These are phyloP conservation scores for Phytophthora syringae DNA, from an alignment of 352 stramenopile species.

Conservation along the genomic window DNA sequence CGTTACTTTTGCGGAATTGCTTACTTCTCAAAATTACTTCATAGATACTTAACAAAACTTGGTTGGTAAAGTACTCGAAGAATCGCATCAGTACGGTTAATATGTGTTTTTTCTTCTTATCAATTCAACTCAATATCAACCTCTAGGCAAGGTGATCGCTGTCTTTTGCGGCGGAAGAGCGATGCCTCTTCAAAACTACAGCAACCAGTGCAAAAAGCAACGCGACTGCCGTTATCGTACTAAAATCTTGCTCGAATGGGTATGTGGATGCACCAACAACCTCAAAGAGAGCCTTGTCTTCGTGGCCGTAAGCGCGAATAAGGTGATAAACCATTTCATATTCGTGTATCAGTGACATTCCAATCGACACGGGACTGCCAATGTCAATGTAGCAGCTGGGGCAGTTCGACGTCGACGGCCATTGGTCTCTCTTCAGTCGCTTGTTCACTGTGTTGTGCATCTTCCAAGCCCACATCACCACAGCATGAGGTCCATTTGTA, in stretches of 20 bases:
- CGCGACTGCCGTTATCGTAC: constrained; percentile 25
- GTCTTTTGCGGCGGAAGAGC: constrained; percentile 8
- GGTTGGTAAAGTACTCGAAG: no score
- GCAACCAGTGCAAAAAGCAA: constrained; percentile 29
- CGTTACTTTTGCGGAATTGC: no score
- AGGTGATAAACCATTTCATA: constrained; percentile 25
- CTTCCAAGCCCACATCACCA: constrained; percentile 72
- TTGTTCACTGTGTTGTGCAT: constrained; percentile 86
- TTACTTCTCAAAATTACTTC: no score
- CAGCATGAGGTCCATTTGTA: constrained; percentile 39
- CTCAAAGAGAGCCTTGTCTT: constrained; percentile 31
- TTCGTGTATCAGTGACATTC: constrained; percentile 38
- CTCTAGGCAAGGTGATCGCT: constrained; percentile 24
- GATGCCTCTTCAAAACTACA: constrained; percentile 19
- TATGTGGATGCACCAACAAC: constrained; percentile 33
- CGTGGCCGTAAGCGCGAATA: constrained; percentile 21
- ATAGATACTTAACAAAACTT: no score
- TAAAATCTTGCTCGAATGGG: constrained; percentile 42
- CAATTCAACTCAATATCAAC: no score
- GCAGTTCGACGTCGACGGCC: constrained; percentile 49
- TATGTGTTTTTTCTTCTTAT: no score
- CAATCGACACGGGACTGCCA: constrained; percentile 18
- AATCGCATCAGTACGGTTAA: no score
- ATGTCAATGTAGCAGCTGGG: constrained; percentile 51
- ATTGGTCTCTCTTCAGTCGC: constrained; percentile 61